A percentile compares a stretch with the other conserved stretches of the same genome.
These are phyloP conservation scores for Trichoderma breve DNA, from an alignment of 2,329 filamentous ascomycete genomes.

Conservation along the genomic window DNA sequence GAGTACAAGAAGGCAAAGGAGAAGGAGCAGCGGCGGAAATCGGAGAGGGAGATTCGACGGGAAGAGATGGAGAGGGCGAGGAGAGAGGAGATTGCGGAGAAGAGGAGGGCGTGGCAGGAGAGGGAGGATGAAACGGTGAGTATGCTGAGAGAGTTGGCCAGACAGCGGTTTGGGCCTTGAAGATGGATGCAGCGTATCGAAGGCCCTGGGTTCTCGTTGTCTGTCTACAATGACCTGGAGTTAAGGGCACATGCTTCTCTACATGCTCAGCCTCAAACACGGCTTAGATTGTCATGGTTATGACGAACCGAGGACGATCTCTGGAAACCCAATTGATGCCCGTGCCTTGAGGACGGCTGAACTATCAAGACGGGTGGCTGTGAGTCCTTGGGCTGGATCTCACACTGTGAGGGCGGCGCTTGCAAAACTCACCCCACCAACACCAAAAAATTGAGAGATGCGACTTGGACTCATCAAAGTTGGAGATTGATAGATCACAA, in stretches of 20 bases:
- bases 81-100: conserved; percentile 76
- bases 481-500: background rate
- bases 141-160: conserved; percentile 75
- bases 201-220: background rate
- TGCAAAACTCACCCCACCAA: conserved; percentile 13
- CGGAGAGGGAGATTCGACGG: conserved; percentile 75
- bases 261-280: background rate
- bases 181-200: background rate
- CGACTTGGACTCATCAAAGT: background rate
- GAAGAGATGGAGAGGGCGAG: conserved; percentile 77
- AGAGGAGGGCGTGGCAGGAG: conserved; percentile 63
- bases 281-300: background rate
- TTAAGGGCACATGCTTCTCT: background rate
- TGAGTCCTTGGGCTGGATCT: background rate
- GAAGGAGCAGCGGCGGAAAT: conserved; percentile 69
- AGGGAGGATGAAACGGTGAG: conserved; percentile 84
- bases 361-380: background rate
- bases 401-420: conserved; percentile 21
- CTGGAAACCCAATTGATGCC: background rate
- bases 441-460: conserved; percentile 14
- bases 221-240: background rate
- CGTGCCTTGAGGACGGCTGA: background rate
- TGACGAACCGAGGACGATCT: background rate
- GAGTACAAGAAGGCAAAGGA: conserved; percentile 68
- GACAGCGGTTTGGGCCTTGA: conserved; percentile 66